Evolutionary conservation across 2,329 filamentous ascomycete species (phyloP).

Genomic region (Diaporthe vexans): DNA sequence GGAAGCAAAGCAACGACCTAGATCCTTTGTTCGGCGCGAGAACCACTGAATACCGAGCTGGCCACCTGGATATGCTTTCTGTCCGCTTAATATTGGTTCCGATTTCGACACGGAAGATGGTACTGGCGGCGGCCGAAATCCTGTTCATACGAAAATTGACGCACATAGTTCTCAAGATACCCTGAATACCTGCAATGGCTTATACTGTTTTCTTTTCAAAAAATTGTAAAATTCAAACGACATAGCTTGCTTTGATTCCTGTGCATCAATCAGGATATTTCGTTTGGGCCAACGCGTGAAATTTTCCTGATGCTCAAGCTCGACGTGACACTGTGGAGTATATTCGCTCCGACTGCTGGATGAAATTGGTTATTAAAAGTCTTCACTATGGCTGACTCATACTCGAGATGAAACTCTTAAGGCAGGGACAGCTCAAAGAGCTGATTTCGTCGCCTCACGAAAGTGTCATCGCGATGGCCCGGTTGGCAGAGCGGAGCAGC

Average conservation of each 20-base stretch:
- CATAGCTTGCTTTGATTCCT: background rate
- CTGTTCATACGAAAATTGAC: slow-evolving; percentile 13
- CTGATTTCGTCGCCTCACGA: no score
- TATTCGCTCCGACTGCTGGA: background rate
- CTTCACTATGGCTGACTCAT: background rate
- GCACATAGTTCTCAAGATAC: slow-evolving; percentile 20
- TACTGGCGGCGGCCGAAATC: background rate
- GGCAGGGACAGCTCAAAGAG: no score
- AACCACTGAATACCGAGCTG: background rate
- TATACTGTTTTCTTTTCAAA: rapidly evolving
- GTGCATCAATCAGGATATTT: background rate
- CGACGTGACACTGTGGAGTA: background rate
- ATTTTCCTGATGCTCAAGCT: background rate
- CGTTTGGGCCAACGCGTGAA: background rate
- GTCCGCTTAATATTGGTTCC: background rate
- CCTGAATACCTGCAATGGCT: background rate
- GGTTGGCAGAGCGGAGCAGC: no score
- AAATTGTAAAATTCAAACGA: background rate
- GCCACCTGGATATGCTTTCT: background rate
- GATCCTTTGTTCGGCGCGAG: background rate
- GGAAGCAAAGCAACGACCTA: slow-evolving; percentile 7
- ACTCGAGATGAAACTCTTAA: no score
- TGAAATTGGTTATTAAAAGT: background rate
- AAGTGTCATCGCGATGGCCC: no score
- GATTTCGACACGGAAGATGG: background rate